A percentile compares a stretch with the other conserved stretches of the same genome.
phyloP scores from a whole-genome alignment of 805 yeast species.

The Ogataea pilisensis region DNA sequence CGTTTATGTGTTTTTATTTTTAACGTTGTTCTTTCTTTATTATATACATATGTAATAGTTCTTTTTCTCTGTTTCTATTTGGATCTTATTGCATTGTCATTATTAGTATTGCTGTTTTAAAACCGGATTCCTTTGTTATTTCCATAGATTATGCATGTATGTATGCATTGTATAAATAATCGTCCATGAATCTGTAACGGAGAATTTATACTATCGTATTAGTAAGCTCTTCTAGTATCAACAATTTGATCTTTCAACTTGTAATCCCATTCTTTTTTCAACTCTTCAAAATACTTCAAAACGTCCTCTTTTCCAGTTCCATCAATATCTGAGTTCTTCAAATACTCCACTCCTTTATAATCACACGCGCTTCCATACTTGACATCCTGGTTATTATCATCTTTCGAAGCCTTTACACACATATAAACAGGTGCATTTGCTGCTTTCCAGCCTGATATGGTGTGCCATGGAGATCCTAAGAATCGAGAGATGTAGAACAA shows the following conservation, averaged over 20 bases:
- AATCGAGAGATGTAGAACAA: slow-evolving; percentile 80
- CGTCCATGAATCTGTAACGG: too few species aligned
- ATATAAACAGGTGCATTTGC: slow-evolving; percentile 83
- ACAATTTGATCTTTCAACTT: slow-evolving; percentile 67
- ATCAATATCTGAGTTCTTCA: slow-evolving; percentile 54
- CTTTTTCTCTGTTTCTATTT: too few species aligned
- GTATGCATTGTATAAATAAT: too few species aligned
- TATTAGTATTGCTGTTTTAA: too few species aligned
- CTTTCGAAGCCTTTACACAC: slow-evolving; percentile 49
- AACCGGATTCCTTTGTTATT: too few species aligned
- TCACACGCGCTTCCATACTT: slow-evolving; percentile 73
- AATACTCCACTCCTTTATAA: slow-evolving; percentile 59
- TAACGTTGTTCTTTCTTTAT: too few species aligned
- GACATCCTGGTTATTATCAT: slow-evolving; percentile 42
- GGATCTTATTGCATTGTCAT: too few species aligned
- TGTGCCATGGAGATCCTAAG: slow-evolving; percentile 85
- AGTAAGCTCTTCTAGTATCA: slow-evolving; percentile 25
- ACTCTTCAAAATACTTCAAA: slow-evolving; percentile 52
- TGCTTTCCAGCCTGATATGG: slow-evolving; percentile 81
- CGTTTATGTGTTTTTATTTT: too few species aligned
- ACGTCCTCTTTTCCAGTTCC: slow-evolving; percentile 64
- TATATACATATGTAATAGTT: too few species aligned
- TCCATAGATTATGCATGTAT: too few species aligned
- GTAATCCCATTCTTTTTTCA: slow-evolving; percentile 68
- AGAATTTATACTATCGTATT: too few species aligned